A percentile compares a stretch with the other conserved stretches of the same genome.
Conservation (phyloP, 2,329 filamentous ascomycete genomes). For the Orbilia brochopaga region DNA sequence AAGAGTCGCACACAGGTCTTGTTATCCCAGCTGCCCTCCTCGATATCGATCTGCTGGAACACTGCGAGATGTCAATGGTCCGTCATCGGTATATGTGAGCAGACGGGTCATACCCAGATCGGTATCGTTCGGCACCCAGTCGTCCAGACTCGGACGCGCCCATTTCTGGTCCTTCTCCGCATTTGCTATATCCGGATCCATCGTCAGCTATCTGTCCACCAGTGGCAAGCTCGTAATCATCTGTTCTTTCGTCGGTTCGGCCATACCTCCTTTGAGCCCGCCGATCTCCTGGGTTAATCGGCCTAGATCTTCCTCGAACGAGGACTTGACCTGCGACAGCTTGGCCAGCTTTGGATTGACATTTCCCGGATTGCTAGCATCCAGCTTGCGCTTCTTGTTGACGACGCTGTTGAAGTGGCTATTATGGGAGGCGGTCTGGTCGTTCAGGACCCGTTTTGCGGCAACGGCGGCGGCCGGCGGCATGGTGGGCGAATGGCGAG, state of each 20-base stretch:
- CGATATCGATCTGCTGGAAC: slow-evolving; percentile 94
- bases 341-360: slow-evolving; percentile 51
- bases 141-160: slow-evolving; percentile 70
- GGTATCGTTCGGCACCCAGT: slow-evolving; percentile 70
- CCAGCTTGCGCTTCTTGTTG: slow-evolving; percentile 50
- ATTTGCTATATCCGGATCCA: slow-evolving; percentile 61
- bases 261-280: slow-evolving; percentile 68
- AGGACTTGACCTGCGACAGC: slow-evolving; percentile 75
- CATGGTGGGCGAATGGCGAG: slow-evolving; percentile 14
- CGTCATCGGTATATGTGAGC: neutral
- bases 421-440: slow-evolving; percentile 47
- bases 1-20: slow-evolving; percentile 84
- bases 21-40: slow-evolving; percentile 82
- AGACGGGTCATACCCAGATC: slow-evolving; percentile 61
- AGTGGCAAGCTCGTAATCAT: neutral
- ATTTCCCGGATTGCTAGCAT: slow-evolving; percentile 56
- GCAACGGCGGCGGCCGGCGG: slow-evolving; percentile 27
- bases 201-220: neutral
- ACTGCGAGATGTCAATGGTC: slow-evolving; percentile 53
- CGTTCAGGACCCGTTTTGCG: slow-evolving; percentile 46
- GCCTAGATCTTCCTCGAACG: slow-evolving; percentile 94
- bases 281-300: slow-evolving; percentile 94
- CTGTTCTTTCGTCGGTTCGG: slow-evolving; percentile 56
- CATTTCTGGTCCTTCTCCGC: slow-evolving; percentile 93
- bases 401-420: slow-evolving; percentile 46